Conservation (phyloP, 2,329 filamentous ascomycete genomes). For the Orbilia javanica region DNA sequence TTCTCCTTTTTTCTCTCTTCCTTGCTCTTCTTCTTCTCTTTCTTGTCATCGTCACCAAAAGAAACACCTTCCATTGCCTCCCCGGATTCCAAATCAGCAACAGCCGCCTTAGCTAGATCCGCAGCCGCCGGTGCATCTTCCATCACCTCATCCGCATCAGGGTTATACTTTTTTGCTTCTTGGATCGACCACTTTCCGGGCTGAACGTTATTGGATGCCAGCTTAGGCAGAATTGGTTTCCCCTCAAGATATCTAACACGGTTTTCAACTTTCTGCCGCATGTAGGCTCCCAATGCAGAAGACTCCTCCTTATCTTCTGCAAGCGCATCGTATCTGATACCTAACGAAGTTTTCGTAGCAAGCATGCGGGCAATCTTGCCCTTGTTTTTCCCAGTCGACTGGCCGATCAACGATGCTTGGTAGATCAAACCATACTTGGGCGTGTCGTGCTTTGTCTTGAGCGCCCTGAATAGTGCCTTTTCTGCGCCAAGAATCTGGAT, state of each 20-base stretch:
- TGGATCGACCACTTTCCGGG: constrained; percentile 90
- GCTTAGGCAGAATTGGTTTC: constrained; percentile 84
- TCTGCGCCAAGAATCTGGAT: constrained; percentile 98
- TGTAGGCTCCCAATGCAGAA: constrained; percentile 79
- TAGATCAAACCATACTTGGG: constrained; percentile 98
- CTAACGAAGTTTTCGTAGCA: constrained; percentile 90
- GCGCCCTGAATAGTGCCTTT: constrained; percentile 96
- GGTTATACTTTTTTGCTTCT: constrained; percentile 93
- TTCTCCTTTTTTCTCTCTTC: constrained; percentile 66
- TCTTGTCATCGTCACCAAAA: constrained; percentile 62
- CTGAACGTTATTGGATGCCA: constrained; percentile 79
- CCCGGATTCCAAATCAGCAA: constrained; percentile 67
- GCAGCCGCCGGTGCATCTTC: constrained; percentile 75
- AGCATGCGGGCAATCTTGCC: constrained; percentile 98
- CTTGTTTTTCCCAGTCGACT: constrained; percentile 98
- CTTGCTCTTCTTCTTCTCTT: constrained; percentile 61
- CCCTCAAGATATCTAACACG: constrained; percentile 84
- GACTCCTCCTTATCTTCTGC: constrained; percentile 92
- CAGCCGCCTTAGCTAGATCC: constrained; percentile 66
- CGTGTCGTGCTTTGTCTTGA: constrained; percentile 99
- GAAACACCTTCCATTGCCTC: constrained; percentile 65
- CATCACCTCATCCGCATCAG: constrained; percentile 86
- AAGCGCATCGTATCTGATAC: constrained; percentile 91
- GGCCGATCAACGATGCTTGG: constrained; percentile 91
- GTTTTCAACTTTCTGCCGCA: constrained; percentile 80